Base-by-base conservation (phyloP, 1,139 yeast species). In the Blastobotrys capitulatus region DNA sequence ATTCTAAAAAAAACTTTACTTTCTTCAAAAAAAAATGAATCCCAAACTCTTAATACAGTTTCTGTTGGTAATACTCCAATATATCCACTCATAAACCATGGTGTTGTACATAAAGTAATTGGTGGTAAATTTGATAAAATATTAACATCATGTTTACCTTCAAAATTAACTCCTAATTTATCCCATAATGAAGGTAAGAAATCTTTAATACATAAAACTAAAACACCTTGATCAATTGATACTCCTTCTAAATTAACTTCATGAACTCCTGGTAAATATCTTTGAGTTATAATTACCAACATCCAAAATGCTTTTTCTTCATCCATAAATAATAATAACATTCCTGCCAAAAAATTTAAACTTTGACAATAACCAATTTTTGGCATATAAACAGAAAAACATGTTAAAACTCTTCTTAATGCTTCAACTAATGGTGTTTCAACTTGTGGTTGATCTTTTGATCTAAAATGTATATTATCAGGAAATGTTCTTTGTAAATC, bases 51-150 rank as follows among this genome's bases (percentile, higher is more conserved):
- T 46, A 92, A 71, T 10, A 87, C 84, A 0, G 95, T 81, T 63
- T 92, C 97, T 16, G 87, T 79, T 0, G 97, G 98, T 38, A 92
- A 68, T 1, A 82, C 79, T 0, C 96, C 96, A 38, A 90, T 88
- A 68, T 86, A 92, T 6, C 88, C 78, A 55, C 96, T 86, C 98
- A 92, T 92, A 65, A 92, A 92, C 98, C 98, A 92, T 44, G 96
- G 83, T 0, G 97, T 90, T 0, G 97, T 90, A 56, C 95, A 95
- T 40, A 92, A 74, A 0, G 97, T 86, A 5, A 92, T 80, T 0
- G 97, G 96, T 1, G 98, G 98, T 46, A 89, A 69, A 57, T 85
- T 81, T 19, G 80, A 73, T 46, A 90, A 72, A 48, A 85, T 83
- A 61, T 83, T 89, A 54, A 80, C 83, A 43, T 78, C 70, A 42